Evolutionary conservation across 1,284 basidiomycete genomes (phyloP).

Genomic region (Cutaneotrichosporon mucoides): DNA sequence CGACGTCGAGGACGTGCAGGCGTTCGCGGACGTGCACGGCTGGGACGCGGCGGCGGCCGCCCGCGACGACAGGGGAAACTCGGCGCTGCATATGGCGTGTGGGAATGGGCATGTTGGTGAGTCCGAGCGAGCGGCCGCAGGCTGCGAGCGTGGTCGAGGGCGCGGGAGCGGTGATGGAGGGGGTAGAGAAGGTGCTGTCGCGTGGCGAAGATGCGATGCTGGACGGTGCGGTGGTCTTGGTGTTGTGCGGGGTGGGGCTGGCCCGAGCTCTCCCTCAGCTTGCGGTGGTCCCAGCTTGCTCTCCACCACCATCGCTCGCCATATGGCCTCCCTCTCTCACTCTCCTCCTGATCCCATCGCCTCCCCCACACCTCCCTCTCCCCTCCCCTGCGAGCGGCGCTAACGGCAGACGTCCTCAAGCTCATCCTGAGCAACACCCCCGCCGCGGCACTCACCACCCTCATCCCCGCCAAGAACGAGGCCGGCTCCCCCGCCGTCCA

Average conservation of each 20-base stretch:
- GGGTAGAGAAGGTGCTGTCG: too few species aligned
- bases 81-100: conserved; percentile 73
- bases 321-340: too few species aligned
- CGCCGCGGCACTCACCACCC: conserved; percentile 28
- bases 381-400: neutral
- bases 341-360: too few species aligned
- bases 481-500: conserved; percentile 76
- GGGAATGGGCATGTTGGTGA: conserved; percentile 82
- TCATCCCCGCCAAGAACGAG: conserved; percentile 62
- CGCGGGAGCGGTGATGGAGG: too few species aligned
- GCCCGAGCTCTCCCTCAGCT: too few species aligned
- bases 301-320: too few species aligned
- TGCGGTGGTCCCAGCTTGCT: too few species aligned
- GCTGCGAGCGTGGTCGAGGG: too few species aligned
- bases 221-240: too few species aligned
- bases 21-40: conserved; percentile 62
- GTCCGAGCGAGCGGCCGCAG: conserved; percentile 23
- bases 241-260: too few species aligned
- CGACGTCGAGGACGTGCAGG: conserved; percentile 69
- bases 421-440: conserved; percentile 54
- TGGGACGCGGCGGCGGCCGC: conserved; percentile 54
- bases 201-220: too few species aligned
- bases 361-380: too few species aligned
- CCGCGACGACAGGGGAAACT: conserved; percentile 72
- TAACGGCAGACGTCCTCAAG: conserved; percentile 15